These are phyloP conservation scores for Dendrobium officinale DNA, from an alignment of 106 monocot genomes.

Conservation along the genomic window DNA sequence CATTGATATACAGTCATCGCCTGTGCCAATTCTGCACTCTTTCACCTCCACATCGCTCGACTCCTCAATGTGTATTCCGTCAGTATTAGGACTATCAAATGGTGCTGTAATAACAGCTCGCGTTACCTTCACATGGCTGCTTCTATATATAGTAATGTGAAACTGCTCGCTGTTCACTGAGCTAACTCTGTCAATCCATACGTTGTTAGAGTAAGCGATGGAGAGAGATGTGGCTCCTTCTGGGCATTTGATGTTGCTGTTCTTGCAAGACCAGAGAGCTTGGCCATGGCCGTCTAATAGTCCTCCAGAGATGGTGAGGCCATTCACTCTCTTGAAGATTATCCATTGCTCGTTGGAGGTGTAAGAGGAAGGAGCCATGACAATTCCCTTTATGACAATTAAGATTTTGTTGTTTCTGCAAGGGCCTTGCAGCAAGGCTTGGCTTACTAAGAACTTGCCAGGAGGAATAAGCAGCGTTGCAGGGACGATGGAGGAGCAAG, in stretches of 20 bases:
- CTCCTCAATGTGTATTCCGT: conserved; percentile 11
- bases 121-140: background rate
- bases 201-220: background rate
- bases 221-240: background rate
- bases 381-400: background rate
- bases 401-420: background rate
- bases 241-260: background rate
- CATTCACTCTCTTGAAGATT: background rate
- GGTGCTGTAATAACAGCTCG: background rate
- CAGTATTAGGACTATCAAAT: conserved; percentile 3
- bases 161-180: conserved; percentile 7
- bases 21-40: background rate
- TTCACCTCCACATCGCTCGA: background rate
- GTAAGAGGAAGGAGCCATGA: background rate
- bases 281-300: background rate
- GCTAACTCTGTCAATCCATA: background rate
- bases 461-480: background rate
- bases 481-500: background rate
- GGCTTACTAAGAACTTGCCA: background rate
- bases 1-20: conserved; percentile 11
- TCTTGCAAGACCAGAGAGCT: background rate
- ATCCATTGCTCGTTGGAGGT: background rate
- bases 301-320: background rate
- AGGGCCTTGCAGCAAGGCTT: background rate
- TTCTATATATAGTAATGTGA: background rate